These are phyloP conservation scores for Trichaptum fuscoviolaceum DNA, from an alignment of 768 basidiomycete species.

Conservation along the genomic window DNA sequence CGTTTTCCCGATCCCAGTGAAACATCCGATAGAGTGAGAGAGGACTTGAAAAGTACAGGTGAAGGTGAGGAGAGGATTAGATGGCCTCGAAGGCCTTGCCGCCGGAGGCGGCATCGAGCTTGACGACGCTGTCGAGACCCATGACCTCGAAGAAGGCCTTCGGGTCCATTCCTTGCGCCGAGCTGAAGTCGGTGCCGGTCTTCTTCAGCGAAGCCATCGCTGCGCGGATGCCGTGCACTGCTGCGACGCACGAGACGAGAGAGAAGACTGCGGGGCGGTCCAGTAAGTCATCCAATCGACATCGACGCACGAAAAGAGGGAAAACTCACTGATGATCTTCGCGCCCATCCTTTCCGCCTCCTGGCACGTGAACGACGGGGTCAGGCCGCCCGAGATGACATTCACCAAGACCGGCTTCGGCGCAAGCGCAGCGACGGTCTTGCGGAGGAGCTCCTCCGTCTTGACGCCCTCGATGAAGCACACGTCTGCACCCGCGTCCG, in stretches of 20 bases:
- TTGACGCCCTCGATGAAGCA: constrained; percentile 81
- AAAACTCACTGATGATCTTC: constrained; percentile 66
- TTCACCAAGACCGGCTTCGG: constrained; percentile 79
- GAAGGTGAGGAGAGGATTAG: not conserved
- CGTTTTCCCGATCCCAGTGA: not conserved
- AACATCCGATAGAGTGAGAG: not conserved
- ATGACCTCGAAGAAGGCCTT: constrained; percentile 74
- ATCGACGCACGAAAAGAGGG: not conserved
- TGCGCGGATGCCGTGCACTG: constrained; percentile 71
- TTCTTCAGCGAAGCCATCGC: constrained; percentile 73
- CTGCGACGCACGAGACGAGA: constrained; percentile 69
- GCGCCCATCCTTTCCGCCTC: constrained; percentile 69
- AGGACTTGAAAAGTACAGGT: too few species aligned
- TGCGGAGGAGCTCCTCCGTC: constrained; percentile 56
- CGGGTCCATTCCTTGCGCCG: constrained; percentile 66
- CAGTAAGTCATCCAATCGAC: constrained; percentile 6
- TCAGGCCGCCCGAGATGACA: constrained; percentile 73
- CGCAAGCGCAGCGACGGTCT: constrained; percentile 60
- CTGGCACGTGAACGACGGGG: constrained; percentile 64
- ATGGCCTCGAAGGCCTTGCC: constrained; percentile 43
- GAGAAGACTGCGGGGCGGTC: constrained; percentile 55
- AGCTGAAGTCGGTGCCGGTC: constrained; percentile 67
- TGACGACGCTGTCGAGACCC: constrained; percentile 53
- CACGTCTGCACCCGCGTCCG: constrained; percentile 71
- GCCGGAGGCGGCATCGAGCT: constrained; percentile 52